Evolutionary conservation across 2,329 filamentous ascomycete genomes (phyloP), one percentile per base, ranked within the genome.

Genomic region (Xylariaceae sp.): DNA sequence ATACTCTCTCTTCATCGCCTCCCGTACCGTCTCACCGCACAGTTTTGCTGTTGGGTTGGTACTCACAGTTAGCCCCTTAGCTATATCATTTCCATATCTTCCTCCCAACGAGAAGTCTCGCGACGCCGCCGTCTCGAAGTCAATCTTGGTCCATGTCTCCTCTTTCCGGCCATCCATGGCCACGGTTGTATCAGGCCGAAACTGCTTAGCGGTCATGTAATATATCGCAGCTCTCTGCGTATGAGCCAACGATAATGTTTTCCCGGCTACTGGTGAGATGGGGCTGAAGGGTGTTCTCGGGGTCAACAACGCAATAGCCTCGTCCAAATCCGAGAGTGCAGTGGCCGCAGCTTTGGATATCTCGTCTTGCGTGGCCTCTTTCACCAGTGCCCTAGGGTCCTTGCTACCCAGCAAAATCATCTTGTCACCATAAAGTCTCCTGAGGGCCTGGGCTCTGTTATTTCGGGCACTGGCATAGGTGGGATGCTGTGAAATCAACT

Each of bases 391-490:
- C 58, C 66, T 70, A 6, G 68, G 61, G 41, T 66, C 65, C 0
- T 63, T 62, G 12, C 68, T 68, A 19, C 69, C 63, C 19, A 65
- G 58, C 33, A 82, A 65, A 18, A 85, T 67, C 62, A 83, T 72
- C 2, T 72, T 69, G 61, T 87, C 83, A 11, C 83, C 84, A 54
- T 85, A 82, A 48, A 83, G 68, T 42, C 85, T 72, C 18, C 85
- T 72, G 30, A 78, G 59, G 9, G 85, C 76, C 65, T 91, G 88
- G 2, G 85, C 87, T 44, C 87, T 77, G 67, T 92, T 91, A 64
- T 90, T 87, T 50, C 82, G 78, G 6, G 83, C 85, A 55, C 85
- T 88, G 18, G 87, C 86, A 66, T 91, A 91, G 31, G 71, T 67
- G 3, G 87, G 85, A 46, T 81, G 65, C 19, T 77, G 67, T 2